Evolutionary conservation across 169 alveolate genomes (phyloP), one percentile per base, ranked within the genome.

Genomic region (Plasmodium blacklocki): DNA sequence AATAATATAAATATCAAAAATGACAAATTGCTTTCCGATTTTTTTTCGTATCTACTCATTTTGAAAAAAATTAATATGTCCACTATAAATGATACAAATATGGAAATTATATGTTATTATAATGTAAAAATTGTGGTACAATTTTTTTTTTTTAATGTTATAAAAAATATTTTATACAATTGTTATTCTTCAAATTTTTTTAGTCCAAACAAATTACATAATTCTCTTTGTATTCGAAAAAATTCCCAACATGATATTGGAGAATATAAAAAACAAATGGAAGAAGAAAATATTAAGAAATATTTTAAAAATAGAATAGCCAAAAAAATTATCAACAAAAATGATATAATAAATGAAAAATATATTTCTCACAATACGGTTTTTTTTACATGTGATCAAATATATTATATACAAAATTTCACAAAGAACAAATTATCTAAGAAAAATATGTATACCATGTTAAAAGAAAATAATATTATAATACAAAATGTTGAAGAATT

Each of bases 51-150:
- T 68, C 39, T 68, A 68, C 19, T 56, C 21, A 18, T 68, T 68
- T 83, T 83, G 59, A 83, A 83, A 67, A 83, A 83, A 63, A 83
- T 83, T 19, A 83, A 83, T 47, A 21, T 83, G 70, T 73, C 75
- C 21, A 83, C 75, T n/a, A 83, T 83, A 68, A 70, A 83, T 50
- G 91, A 83, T 49, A 68, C 58, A 23, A 83, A 83, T 32, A 68
- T 83, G 63, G 91, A 83, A 68, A 83, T 83, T 39, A 56, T 83
- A 50, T 67, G 73, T 45, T 83, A 32, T 83, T 67, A 67, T 50
- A 32, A 83, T 19, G 63, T 56, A 62, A 83, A 83, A 56, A 68
- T 83, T 52, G 63, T 83, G 43, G 91, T 83, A 5, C 91, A 70
- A 62, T 83, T 67, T 68, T 68, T 83, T 19, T 83, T 83, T 68